Percentiles rank a stretch among this genome's conserved stretches.
These are phyloP conservation scores for Penstemon barbatus DNA, from an alignment of 257 asterid genomes.

Conservation along the genomic window DNA sequence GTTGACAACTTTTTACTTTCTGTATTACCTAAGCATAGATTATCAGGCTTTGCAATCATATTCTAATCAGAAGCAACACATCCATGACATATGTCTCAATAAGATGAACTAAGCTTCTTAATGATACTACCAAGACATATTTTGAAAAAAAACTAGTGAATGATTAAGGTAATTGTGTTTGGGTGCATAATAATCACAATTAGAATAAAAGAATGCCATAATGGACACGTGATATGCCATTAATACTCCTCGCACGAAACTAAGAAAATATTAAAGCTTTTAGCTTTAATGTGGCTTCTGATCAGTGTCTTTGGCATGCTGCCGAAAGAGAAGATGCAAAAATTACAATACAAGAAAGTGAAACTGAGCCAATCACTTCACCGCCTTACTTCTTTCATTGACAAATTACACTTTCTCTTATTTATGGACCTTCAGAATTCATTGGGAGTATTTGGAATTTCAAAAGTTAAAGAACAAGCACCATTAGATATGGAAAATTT, in stretches of 20 bases:
- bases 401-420: not conserved
- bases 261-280: not conserved
- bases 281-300: not conserved
- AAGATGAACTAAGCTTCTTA: not conserved
- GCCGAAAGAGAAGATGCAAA: not conserved
- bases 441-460: constrained; percentile 8
- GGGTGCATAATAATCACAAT: not conserved
- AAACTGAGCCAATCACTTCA: not conserved
- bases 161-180: not conserved
- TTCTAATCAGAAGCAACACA: not conserved
- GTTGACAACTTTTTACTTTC: constrained; percentile 1
- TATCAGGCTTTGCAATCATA: constrained; percentile 4
- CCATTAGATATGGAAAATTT: not conserved
- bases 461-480: constrained; percentile 2
- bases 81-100: not conserved
- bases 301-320: not conserved
- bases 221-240: not conserved
- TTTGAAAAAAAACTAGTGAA: not conserved
- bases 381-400: not conserved
- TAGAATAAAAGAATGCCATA: not conserved
- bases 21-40: not conserved
- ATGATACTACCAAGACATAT: constrained; percentile 2
- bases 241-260: not conserved
- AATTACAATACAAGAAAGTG: not conserved
- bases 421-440: not conserved